Base-by-base conservation (phyloP, 805 yeast species). In the Saturnispora silvae region DNA sequence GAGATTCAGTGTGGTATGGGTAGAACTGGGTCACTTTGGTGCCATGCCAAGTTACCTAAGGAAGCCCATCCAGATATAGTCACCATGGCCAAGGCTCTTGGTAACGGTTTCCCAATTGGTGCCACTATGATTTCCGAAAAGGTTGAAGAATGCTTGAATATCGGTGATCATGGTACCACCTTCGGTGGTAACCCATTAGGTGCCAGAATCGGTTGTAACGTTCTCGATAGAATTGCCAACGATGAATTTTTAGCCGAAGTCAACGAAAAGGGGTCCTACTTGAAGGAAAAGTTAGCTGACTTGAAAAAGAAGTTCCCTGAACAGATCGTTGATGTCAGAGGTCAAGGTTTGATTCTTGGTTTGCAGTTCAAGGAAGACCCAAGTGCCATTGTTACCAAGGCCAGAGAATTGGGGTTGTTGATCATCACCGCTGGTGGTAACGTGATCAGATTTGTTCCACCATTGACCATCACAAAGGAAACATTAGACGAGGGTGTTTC, bases 101-200 rank as follows among this genome's bases (percentile, higher is more conserved):
- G 97, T 43, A 92, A 89, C 54, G 98, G 98, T 11, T 84, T 74
- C 66, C 98, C 98, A 23, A 80, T 92, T 48, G 95, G 94, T 38
- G 98, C 96, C 4, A 82, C 95, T 2, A 71, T 92, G 72, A 76
- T 89, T 40, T 74, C 83, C 38, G 92, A 84, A 46, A 68, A 72
- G 34, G 81, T 92, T 19, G 94, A 86, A 53, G 57, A 65, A 9
- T 72, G 66, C 2, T 63, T 92, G 47, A 67, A 75, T 40, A 89
- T 84, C 17, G 98, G 98, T 40, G 98, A 92, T 54, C 98, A 89
- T 56, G 98, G 98, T 40, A 89, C 97, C 3, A 89, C 98, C 0
- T 89, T 81, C 54, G 97, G 98, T 45, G 98, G 98, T 39, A 92
- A 92, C 58, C 97, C 97, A 38, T 64, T 92, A 45, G 97, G 86